Evolutionary conservation across 208 protist species (phyloP).

Genomic region (Lotmaria passim): DNA sequence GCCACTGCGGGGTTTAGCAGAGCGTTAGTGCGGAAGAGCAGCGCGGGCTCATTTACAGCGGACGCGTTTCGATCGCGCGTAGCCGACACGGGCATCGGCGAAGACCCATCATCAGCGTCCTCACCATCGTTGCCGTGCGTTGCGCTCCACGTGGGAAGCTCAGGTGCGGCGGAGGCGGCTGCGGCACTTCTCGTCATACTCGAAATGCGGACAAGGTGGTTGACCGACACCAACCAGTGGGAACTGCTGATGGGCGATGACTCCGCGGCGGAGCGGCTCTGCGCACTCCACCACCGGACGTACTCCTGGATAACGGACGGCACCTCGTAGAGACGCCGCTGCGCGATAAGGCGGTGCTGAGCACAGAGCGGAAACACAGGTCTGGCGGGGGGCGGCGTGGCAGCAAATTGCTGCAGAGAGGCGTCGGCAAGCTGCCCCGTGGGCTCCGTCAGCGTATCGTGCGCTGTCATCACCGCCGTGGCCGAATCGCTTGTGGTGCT

Average conservation of each 20-base stretch:
- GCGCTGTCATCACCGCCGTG: neutral
- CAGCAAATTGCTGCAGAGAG: slow-evolving; percentile 17
- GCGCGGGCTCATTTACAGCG: neutral
- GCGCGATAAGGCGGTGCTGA: slow-evolving; percentile 2
- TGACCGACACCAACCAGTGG: slow-evolving; percentile 23
- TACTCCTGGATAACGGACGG: slow-evolving; percentile 30
- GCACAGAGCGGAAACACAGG: slow-evolving; percentile 1
- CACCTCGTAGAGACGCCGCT: slow-evolving; percentile 23
- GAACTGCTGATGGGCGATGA: neutral
- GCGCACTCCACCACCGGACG: slow-evolving; percentile 23
- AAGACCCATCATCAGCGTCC: neutral
- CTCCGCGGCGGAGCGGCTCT: neutral
- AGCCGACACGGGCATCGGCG: neutral
- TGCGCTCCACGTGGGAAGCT: neutral
- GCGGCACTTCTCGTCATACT: slow-evolving; percentile 4
- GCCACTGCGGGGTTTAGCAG: slow-evolving; percentile 8
- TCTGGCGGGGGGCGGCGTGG: neutral
- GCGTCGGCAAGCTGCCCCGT: slow-evolving; percentile 17
- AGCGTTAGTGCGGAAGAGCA: neutral
- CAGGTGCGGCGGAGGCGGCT: neutral
- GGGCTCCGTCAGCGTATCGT: slow-evolving; percentile 10
- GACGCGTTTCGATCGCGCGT: neutral
- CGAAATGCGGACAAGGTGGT: slow-evolving; percentile 29
- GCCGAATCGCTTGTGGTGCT: neutral
- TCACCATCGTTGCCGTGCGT: neutral